Evolutionary conservation across 352 stramenopile genomes (phyloP), one percentile per base, ranked within the genome.

Genomic region (Pythium diclinum): DNA sequence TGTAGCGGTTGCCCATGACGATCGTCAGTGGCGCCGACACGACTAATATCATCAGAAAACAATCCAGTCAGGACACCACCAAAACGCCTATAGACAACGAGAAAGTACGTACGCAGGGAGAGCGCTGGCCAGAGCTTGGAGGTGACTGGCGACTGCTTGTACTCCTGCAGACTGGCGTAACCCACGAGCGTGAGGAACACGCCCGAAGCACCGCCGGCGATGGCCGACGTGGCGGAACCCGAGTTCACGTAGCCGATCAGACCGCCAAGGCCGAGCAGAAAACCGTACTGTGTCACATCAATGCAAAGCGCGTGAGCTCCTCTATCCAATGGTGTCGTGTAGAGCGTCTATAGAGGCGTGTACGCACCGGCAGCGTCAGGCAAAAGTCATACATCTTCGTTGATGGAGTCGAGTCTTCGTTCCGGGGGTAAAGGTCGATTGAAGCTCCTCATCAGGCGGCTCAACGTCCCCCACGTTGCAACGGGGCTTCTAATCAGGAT

Each of bases 131-230:
- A 94, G 47, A 91, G 67, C 74, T 92, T 94, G 57, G 83, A 92
- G 48, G 79, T 85, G 56, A 91, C 77, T 0, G 84, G 79, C 63
- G 77, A 87, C 72, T 92, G 84, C 67, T 74, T 82, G 74, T 91
- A 94, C 63, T 94, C 85, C 68, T 89, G 87, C 65, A 91, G 90
- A 69, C 83, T 92, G 69, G 78, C 86, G 71, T 91, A 92, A 69
- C 86, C 84, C 55, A 94, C 75, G 51, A 93, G 81, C 70, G 74
- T 88, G 58, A 94, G 70, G 64, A 93, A 86, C 23, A 81, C 72
- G 38, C 86, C 86, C 8, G 84, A 83, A 13, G 76, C 74, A 23
- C 82, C 79, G 56, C 86, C 84, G 13, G 83, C 83, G 52, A 88
- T 56, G 21, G 81, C 68, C 2, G 83, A 92, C 53, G 74, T 90